Conservation (phyloP, 768 basidiomycete species). For the Cyclocybe cylindracea region DNA sequence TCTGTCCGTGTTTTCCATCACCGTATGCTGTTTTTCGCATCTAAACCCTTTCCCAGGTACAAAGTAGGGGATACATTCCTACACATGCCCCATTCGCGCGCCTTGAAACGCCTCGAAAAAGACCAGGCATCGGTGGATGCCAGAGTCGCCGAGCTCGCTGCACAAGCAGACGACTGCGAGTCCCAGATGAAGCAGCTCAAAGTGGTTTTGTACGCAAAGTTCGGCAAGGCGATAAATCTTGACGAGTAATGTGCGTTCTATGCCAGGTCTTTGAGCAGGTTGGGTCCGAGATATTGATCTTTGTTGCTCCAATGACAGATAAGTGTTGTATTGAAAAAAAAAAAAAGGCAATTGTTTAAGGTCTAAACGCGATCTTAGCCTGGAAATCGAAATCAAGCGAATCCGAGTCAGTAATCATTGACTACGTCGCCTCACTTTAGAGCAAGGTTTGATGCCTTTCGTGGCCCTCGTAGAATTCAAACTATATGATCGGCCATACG, state of each 20-base stretch:
- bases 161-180: slow-evolving; percentile 65
- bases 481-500: no score
- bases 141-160: slow-evolving; percentile 52
- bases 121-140: slow-evolving; percentile 63
- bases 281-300: background rate
- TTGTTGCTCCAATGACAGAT: no score
- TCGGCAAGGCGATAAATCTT: slow-evolving; percentile 90
- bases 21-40: background rate
- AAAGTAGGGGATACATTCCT: slow-evolving; percentile 89
- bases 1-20: slow-evolving; percentile 47
- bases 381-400: no score
- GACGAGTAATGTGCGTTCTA: slow-evolving; percentile 56
- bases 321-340: no score
- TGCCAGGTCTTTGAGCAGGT: background rate
- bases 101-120: slow-evolving; percentile 68
- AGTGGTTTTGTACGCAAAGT: slow-evolving; percentile 82
- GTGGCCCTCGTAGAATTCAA: no score
- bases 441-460: no score
- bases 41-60: slow-evolving; percentile 54
- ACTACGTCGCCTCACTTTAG: no score
- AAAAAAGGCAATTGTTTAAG: no score
- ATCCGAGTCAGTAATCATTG: no score
- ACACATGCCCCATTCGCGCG: slow-evolving; percentile 69
- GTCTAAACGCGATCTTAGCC: no score
- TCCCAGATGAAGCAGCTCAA: slow-evolving; percentile 81